phyloP scores from a whole-genome alignment of 768 basidiomycete genomes.

The Lactifluus hygrophoroides region DNA sequence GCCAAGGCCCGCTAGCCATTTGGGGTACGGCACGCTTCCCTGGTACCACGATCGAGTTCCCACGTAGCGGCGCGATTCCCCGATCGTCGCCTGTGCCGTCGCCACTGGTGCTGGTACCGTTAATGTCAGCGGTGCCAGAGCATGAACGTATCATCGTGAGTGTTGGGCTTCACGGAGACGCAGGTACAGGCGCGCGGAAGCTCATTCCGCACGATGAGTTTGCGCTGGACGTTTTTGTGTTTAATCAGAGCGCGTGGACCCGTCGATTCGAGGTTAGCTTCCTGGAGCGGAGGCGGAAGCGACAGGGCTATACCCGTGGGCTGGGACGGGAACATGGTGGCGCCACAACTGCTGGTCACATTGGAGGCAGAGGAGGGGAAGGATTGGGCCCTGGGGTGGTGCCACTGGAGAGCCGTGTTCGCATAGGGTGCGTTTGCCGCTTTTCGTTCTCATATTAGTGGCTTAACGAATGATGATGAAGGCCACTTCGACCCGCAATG shows the following conservation, averaged over 20 bases:
- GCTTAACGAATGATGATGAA: conserved; percentile 23
- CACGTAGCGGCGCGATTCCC: conserved; percentile 44
- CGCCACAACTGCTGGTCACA: not conserved
- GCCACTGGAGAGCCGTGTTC: conserved; percentile 67
- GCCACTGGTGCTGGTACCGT: conserved; percentile 39
- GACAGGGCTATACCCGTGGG: conserved; percentile 31
- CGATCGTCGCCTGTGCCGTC: conserved; percentile 29
- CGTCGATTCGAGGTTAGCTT: conserved; percentile 70
- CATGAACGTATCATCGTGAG: conserved; percentile 65
- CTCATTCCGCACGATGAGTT: conserved; percentile 71
- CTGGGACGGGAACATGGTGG: conserved; percentile 21
- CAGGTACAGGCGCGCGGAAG: conserved; percentile 25
- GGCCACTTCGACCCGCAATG: conserved; percentile 69
- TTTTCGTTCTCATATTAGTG: not conserved
- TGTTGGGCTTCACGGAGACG: conserved; percentile 39
- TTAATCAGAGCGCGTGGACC: conserved; percentile 70
- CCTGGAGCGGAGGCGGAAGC: conserved; percentile 42
- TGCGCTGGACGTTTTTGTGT: conserved; percentile 80
- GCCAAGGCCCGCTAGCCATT: conserved; percentile 46
- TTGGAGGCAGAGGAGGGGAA: not conserved
- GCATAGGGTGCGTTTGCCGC: conserved; percentile 58
- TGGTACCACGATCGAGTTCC: conserved; percentile 57
- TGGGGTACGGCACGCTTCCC: conserved; percentile 39
- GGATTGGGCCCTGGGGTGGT: conserved; percentile 46
- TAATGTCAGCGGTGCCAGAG: conserved; percentile 32